Evolutionary conservation across 345 rosid species (phyloP), one percentile per base, ranked within the genome.

Genomic region (Ceriops tagal): DNA sequence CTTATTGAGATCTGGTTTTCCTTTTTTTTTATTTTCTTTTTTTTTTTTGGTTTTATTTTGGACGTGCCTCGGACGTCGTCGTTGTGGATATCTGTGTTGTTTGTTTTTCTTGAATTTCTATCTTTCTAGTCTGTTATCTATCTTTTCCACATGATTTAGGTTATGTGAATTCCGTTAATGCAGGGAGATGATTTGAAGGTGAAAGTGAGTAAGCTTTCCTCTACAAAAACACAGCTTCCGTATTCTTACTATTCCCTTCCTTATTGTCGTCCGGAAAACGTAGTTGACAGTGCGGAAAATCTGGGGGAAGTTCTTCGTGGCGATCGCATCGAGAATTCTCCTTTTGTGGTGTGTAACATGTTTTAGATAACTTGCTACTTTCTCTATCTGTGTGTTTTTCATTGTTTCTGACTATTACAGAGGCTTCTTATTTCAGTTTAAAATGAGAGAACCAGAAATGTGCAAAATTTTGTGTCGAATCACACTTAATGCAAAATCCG

Each of bases 221-320:
- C 98, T 15, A 92, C 88, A 46, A 92, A 92, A 79, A 92, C 98
- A 64, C 96, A 90, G 61, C 95, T 92, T 85, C 98, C 98, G 9
- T 90, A 88, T 61, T 84, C 96, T 4, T 92, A 83, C 58, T 92
- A 92, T 66, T 87, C 92, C 63, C 85, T 92, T 10, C 87, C 86
- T 15, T 86, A 83, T 61, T 92, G 96, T 71, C 85, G 46, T 59
- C 97, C 98, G 20, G 69, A 73, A 10, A 47, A 49, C 3, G 87
- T 92, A 52, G 78, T 92, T 71, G 96, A 92, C 73, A 92, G 88
- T 67, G 89, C 90, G 6, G 98, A 92, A 83, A 92, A 92, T 83
- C 96, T 90, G 18, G 96, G 98, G 55, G 98, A 92, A 84, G 96
- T 92, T 77, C 92, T 89, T 61, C 89, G 95, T 43, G 97, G 97